Base-by-base conservation (phyloP, 257 asterid genomes). In the Nyctanthes arbortristis region DNA sequence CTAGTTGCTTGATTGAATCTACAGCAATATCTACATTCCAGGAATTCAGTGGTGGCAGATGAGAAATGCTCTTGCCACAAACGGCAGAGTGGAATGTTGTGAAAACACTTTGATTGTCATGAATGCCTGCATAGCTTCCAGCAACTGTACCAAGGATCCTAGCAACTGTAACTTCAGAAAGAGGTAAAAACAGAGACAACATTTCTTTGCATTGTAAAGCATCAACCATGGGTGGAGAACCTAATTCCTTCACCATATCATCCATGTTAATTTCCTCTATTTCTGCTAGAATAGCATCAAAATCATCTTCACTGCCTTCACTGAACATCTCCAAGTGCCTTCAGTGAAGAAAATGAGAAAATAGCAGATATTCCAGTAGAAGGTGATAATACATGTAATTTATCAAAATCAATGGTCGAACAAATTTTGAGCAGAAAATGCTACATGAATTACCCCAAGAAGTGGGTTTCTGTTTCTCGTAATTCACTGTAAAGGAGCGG, bases 201-300 rank as follows among this genome's bases (percentile, higher is more conserved):
- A 89, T 85, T 75, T 94, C 97, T 69, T 86, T 91, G 96, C 99
- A 94, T 61, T 82, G 96, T 65, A 92, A 65, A 39, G 78, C 82
- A 77, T 74, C 82, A 30, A 65, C 83, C 22, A 97, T 91, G 93
- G 98, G 91, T 49, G 95, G 95, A 81, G 88, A 92, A 72, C 99
- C 98, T 74, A 94, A 78, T 78, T 94, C 99, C 73, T 85, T 85
- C 92, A 94, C 82, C 68, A 88, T 82, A 66, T 88, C 97, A 57
- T 97, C 89, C 87, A 94, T 88, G 84, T 91, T 85, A 84, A 87
- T 86, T 85, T 88, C 97, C 79, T 91, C 97, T 98, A 91, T 86
- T 73, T 94, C 98, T 28, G 90, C 96, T 78, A 94, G 83, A 75
- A 94, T 77, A 76, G 84, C 84, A 81, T 91, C 97, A 77, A 94